phyloP scores from a whole-genome alignment of 768 basidiomycete genomes.

The Macrolepiota albuminosa region DNA sequence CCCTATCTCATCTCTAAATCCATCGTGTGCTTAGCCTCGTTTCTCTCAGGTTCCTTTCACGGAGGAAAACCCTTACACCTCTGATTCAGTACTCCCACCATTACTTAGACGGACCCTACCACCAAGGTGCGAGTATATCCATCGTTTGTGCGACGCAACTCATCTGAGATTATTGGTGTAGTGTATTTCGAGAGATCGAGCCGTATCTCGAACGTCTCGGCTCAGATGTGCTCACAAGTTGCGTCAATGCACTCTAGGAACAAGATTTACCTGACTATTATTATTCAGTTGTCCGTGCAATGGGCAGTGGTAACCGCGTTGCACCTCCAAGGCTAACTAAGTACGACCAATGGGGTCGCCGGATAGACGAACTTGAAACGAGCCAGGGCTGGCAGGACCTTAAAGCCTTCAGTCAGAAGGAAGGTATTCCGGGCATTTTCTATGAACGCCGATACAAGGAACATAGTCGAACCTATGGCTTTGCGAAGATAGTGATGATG shows the following conservation, averaged over 20 bases:
- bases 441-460: slow-evolving; percentile 61
- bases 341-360: slow-evolving; percentile 72
- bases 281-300: slow-evolving; percentile 45
- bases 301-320: slow-evolving; percentile 40
- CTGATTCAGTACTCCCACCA: slow-evolving; percentile 58
- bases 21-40: background rate
- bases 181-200: slow-evolving; percentile 45
- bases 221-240: slow-evolving; percentile 47
- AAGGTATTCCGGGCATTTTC: slow-evolving; percentile 63
- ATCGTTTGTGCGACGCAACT: background rate
- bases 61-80: slow-evolving; percentile 56
- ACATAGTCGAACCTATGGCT: slow-evolving; percentile 58
- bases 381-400: slow-evolving; percentile 71
- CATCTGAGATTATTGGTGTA: slow-evolving; percentile 15
- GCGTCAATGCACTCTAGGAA: slow-evolving; percentile 13
- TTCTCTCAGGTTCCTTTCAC: slow-evolving; percentile 40
- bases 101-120: slow-evolving; percentile 59
- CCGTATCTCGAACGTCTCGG: slow-evolving; percentile 60
- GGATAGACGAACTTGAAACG: slow-evolving; percentile 60
- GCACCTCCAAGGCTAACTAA: slow-evolving; percentile 53
- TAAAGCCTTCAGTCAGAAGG: slow-evolving; percentile 55
- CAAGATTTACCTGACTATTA: background rate
- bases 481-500: slow-evolving; percentile 60
- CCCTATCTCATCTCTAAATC: slow-evolving; percentile 3
- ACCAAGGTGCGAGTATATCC: slow-evolving; percentile 24